phyloP scores from a whole-genome alignment of 495 filamentous ascomycete genomes.

The Trichoderma gamsii region DNA sequence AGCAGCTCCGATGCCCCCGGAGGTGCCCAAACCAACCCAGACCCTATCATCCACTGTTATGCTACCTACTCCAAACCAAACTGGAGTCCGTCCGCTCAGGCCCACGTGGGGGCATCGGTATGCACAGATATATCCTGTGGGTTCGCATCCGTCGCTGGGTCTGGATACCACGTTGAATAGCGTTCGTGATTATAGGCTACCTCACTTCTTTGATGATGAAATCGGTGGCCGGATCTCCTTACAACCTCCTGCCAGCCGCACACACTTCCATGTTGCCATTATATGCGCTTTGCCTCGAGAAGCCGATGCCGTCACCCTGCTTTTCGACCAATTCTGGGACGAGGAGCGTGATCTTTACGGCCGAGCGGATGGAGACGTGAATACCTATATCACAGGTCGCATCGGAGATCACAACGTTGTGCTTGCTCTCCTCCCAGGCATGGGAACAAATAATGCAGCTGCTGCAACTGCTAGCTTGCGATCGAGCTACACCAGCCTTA shows the following conservation, averaged over 20 bases:
- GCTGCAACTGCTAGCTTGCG: conserved; percentile 25
- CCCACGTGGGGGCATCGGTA: not conserved
- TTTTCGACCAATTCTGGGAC: conserved; percentile 30
- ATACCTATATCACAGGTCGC: conserved; percentile 34
- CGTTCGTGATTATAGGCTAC: not conserved
- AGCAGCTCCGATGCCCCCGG: not conserved
- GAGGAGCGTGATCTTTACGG: conserved; percentile 24
- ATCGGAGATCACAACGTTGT: conserved; percentile 36
- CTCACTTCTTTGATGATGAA: not conserved
- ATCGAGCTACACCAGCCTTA: conserved; percentile 27
- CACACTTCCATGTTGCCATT: conserved; percentile 25
- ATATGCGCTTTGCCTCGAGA: conserved; percentile 30
- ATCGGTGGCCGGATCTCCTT: not conserved
- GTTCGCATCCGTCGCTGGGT: not conserved
- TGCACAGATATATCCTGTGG: not conserved
- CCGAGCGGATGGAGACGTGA: conserved; percentile 24
- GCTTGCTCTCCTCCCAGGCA: conserved; percentile 28
- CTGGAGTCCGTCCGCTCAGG: not conserved
- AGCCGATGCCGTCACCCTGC: conserved; percentile 26
- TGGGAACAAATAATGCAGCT: conserved; percentile 33
- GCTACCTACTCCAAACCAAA: not conserved
- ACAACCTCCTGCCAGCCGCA: too few species aligned
- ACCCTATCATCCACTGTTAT: not conserved
- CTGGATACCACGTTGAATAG: not conserved
- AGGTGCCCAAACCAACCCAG: not conserved